Conservation (phyloP, 2,329 filamentous ascomycete species). For the Herpotrichia juniperi region DNA sequence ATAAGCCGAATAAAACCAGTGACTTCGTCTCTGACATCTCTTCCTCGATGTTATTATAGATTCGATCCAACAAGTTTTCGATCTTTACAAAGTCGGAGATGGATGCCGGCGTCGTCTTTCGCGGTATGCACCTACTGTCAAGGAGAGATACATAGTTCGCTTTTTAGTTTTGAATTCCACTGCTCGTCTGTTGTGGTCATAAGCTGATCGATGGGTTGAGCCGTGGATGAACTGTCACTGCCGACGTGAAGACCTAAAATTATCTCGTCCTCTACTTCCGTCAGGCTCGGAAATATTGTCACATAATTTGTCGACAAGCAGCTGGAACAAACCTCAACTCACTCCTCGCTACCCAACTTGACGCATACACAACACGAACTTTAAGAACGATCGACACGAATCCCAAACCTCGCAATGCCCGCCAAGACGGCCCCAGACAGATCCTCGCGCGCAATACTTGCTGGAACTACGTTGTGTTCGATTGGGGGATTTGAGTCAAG, state of each 20-base stretch:
- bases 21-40: too few species aligned
- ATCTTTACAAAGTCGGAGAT: slow-evolving; percentile 55
- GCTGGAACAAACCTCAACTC: slow-evolving; percentile 1
- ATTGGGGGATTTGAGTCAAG: neutral
- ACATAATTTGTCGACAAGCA: neutral
- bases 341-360: slow-evolving; percentile 9
- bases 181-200: slow-evolving; percentile 39
- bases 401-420: slow-evolving; percentile 16
- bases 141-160: slow-evolving; percentile 47
- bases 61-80: slow-evolving; percentile 59
- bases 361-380: slow-evolving; percentile 14
- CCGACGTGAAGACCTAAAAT: neutral
- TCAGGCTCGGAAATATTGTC: slow-evolving; percentile 2
- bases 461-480: neutral
- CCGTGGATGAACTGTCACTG: neutral
- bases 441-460: slow-evolving; percentile 8
- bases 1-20: too few species aligned
- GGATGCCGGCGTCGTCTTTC: slow-evolving; percentile 53
- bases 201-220: slow-evolving; percentile 48
- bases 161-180: slow-evolving; percentile 33
- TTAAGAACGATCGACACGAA: slow-evolving; percentile 17
- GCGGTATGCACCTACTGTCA: slow-evolving; percentile 51
- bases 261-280: neutral
- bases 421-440: slow-evolving; percentile 13
- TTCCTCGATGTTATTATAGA: slow-evolving; percentile 39